Conservation (phyloP, 2,329 filamentous ascomycete species). For the Ceratocystis colombiana region DNA sequence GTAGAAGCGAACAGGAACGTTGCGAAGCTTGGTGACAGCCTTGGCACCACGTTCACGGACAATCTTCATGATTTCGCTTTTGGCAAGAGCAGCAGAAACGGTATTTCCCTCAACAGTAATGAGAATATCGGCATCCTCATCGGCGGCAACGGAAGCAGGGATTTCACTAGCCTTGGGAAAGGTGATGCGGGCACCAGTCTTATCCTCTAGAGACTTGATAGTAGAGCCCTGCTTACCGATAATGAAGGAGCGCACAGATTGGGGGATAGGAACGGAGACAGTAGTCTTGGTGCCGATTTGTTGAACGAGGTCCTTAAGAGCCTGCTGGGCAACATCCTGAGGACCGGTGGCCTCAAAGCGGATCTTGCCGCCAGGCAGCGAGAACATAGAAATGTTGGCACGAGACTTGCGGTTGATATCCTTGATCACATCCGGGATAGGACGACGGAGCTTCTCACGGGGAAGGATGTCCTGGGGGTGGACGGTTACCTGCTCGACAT, state of each 20-base stretch:
- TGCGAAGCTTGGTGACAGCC: constrained; percentile 68
- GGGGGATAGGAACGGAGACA: constrained; percentile 29
- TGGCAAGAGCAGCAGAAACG: constrained; percentile 73
- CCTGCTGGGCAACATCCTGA: constrained; percentile 72
- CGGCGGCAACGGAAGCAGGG: constrained; percentile 47
- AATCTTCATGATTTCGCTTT: constrained; percentile 74
- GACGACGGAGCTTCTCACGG: constrained; percentile 68
- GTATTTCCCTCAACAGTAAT: constrained; percentile 86
- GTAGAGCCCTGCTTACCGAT: constrained; percentile 86
- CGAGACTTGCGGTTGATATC: constrained; percentile 90
- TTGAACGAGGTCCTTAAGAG: constrained; percentile 77
- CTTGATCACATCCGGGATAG: constrained; percentile 72
- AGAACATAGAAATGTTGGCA: constrained; percentile 68
- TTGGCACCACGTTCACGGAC: constrained; percentile 76
- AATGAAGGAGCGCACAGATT: constrained; percentile 75
- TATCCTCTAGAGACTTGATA: constrained; percentile 81
- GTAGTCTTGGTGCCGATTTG: constrained; percentile 65
- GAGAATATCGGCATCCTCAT: constrained; percentile 75
- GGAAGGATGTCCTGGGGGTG: constrained; percentile 67
- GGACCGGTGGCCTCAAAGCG: constrained; percentile 80
- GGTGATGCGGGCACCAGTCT: constrained; percentile 81
- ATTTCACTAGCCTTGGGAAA: constrained; percentile 69
- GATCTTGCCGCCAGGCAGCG: constrained; percentile 59
- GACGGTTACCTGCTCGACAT: constrained; percentile 65
- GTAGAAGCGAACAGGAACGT: constrained; percentile 84